Conservation (phyloP, 202 grass and related monocot genomes). For the Eragrostis tef region DNA sequence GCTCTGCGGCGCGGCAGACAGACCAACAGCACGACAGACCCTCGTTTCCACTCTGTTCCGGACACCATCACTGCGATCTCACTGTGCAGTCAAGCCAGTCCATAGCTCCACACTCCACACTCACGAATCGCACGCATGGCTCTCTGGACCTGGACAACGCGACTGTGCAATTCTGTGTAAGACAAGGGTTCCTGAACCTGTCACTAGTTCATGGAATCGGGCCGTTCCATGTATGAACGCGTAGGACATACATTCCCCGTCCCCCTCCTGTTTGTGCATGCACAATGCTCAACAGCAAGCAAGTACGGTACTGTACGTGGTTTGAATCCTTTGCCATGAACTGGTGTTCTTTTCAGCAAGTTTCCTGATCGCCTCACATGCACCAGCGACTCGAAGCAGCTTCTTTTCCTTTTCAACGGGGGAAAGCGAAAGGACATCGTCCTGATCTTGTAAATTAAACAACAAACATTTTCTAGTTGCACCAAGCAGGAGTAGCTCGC, state of each 20-base stretch:
- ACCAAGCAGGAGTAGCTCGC: neutral
- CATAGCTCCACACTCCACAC: too few species aligned
- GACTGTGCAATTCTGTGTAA: too few species aligned
- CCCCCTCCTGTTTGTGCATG: too few species aligned
- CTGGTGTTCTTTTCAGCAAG: neutral
- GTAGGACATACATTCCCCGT: too few species aligned
- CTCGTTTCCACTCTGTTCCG: neutral
- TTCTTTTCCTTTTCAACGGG: neutral
- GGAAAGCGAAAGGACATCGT: neutral
- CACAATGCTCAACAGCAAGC: neutral
- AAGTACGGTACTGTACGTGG: neutral
- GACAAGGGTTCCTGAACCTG: conserved; percentile 2
- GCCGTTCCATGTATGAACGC: neutral
- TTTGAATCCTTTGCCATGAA: neutral
- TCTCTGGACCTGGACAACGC: neutral
- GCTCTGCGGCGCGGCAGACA: conserved; percentile 16
- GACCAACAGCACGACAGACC: neutral
- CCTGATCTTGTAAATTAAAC: neutral
- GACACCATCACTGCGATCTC: neutral
- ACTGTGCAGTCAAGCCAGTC: neutral
- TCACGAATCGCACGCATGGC: neutral
- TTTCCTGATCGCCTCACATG: neutral
- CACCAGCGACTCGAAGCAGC: neutral
- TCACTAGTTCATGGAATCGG: neutral
- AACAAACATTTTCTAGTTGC: neutral